These are phyloP conservation scores for Zalerion maritima DNA, from an alignment of 495 filamentous ascomycete species.

Conservation along the genomic window DNA sequence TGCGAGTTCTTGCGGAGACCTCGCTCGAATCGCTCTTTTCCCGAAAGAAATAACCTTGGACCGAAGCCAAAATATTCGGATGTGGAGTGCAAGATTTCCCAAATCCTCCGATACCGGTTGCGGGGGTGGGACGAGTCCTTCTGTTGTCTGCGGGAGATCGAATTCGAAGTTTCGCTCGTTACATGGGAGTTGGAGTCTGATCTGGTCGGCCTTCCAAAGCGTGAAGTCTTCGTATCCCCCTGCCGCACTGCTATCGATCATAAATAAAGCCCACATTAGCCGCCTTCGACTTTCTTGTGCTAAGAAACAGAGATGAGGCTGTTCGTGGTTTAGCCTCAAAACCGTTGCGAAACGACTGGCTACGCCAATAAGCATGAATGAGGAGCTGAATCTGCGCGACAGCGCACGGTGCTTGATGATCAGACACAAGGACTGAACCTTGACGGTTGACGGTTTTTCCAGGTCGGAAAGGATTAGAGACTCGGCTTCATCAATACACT, in stretches of 20 bases:
- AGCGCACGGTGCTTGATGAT: conserved; percentile 34
- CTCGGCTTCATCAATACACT: conserved; percentile 32
- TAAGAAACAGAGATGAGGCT: conserved; percentile 31
- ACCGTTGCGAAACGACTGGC: conserved; percentile 33
- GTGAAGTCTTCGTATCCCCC: conserved; percentile 31
- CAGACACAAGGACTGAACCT: conserved; percentile 33
- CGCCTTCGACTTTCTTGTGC: conserved; percentile 34
- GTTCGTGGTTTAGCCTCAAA: conserved; percentile 33
- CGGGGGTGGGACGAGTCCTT: conserved; percentile 21
- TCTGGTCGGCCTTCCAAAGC: conserved; percentile 26
- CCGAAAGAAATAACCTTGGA: conserved; percentile 28
- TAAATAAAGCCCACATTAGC: conserved; percentile 37
- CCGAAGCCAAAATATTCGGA: conserved; percentile 32
- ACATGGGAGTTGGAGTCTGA: conserved; percentile 33
- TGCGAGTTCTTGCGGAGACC: conserved; percentile 19
- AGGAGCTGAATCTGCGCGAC: conserved; percentile 27
- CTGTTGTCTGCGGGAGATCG: conserved; percentile 32
- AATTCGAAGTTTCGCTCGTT: conserved; percentile 39
- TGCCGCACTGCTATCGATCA: conserved; percentile 31
- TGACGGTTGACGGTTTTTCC: conserved; percentile 30
- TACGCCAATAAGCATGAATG: conserved; percentile 32
- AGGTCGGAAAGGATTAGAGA: conserved; percentile 25
- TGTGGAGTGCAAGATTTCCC: conserved; percentile 31
- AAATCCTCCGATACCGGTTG: conserved; percentile 34
- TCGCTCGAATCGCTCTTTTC: conserved; percentile 17